These are phyloP conservation scores for Epichloe baconii DNA, from an alignment of 2,329 filamentous ascomycete species.

Conservation along the genomic window DNA sequence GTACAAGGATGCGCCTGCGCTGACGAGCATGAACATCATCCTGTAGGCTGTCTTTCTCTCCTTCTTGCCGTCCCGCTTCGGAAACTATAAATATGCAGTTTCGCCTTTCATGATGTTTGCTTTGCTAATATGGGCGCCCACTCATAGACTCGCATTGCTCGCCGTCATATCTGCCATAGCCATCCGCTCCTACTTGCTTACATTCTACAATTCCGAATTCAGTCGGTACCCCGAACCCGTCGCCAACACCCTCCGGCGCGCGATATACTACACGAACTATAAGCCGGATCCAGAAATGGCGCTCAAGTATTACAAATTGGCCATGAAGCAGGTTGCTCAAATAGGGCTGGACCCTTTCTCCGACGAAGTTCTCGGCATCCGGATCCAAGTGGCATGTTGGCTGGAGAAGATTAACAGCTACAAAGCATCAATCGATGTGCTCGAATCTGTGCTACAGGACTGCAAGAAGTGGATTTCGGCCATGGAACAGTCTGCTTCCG, in stretches of 20 bases:
- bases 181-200: slow-evolving; percentile 34
- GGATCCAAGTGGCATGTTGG: slow-evolving; percentile 67
- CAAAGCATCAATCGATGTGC: slow-evolving; percentile 57
- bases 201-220: slow-evolving; percentile 42
- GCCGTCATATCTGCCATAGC: slow-evolving; percentile 18
- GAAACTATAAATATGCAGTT: neutral
- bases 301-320: slow-evolving; percentile 70
- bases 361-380: slow-evolving; percentile 81
- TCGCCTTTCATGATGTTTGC: neutral
- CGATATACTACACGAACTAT: slow-evolving; percentile 76
- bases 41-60: slow-evolving; percentile 14
- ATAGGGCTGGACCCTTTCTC: slow-evolving; percentile 75
- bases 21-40: slow-evolving; percentile 17
- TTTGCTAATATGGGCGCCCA: neutral
- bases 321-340: slow-evolving; percentile 60
- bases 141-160: slow-evolving; percentile 17
- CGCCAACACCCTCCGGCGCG: slow-evolving; percentile 66
- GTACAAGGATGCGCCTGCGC: slow-evolving; percentile 19
- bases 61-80: neutral
- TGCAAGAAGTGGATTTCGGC: slow-evolving; percentile 47
- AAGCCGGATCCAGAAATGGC: slow-evolving; percentile 62
- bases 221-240: slow-evolving; percentile 54
- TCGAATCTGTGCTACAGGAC: slow-evolving; percentile 65
- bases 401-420: slow-evolving; percentile 65
- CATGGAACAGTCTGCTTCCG: slow-evolving; percentile 36